Conservation (phyloP, 1,284 basidiomycete genomes). For the Ganoderma resinaceum region DNA sequence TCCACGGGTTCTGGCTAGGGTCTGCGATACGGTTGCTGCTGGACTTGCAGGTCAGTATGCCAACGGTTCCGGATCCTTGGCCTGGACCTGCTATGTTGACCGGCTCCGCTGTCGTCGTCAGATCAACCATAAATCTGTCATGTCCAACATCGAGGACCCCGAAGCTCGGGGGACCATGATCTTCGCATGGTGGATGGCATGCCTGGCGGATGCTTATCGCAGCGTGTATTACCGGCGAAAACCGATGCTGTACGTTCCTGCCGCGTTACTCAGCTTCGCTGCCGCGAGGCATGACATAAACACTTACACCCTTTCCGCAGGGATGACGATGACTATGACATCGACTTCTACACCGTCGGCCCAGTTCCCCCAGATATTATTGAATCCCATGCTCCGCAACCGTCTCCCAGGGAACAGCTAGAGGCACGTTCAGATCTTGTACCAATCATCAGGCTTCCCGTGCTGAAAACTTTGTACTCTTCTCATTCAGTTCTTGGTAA, state of each 20-base stretch:
- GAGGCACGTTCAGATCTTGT: conserved; percentile 55
- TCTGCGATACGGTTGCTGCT: conserved; percentile 79
- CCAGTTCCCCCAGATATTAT: conserved; percentile 57
- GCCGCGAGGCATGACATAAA: conserved; percentile 13
- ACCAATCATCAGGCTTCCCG: background rate
- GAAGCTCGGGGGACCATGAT: conserved; percentile 82
- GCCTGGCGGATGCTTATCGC: conserved; percentile 64
- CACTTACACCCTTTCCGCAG: conserved; percentile 37
- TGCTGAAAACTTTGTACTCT: conserved; percentile 5
- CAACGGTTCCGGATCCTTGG: background rate
- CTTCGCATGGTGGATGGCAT: conserved; percentile 84
- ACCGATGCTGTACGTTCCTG: conserved; percentile 64
- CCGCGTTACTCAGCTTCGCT: background rate
- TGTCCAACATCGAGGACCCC: conserved; percentile 70
- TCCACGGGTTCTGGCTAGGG: conserved; percentile 82
- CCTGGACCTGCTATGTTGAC: conserved; percentile 20
- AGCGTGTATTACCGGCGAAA: conserved; percentile 68
- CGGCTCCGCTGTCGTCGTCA: conserved; percentile 39
- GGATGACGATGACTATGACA: conserved; percentile 72
- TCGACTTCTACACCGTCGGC: conserved; percentile 82
- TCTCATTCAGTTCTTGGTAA: conserved; percentile 46
- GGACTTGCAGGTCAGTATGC: conserved; percentile 66
- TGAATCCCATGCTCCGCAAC: conserved; percentile 55
- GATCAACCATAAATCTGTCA: conserved; percentile 84
- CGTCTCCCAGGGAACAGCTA: conserved; percentile 75